Percentiles rank a stretch among this genome's conserved stretches.
These are phyloP conservation scores for Apiotrichum siamense DNA, from an alignment of 1,284 basidiomycete genomes.

Conservation along the genomic window DNA sequence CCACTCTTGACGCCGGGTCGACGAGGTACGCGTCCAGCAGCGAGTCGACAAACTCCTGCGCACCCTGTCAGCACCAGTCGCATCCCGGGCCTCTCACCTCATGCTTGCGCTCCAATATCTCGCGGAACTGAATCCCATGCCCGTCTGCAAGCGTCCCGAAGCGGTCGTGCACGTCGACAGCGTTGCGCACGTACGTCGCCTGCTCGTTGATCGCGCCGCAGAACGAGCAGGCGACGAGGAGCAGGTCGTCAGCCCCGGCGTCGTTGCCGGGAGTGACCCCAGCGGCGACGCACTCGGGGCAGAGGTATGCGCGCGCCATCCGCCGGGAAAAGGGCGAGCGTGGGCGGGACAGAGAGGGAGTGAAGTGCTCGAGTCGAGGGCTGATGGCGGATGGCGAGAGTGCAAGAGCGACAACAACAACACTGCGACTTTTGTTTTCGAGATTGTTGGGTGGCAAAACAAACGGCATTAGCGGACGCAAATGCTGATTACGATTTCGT, in stretches of 20 bases:
- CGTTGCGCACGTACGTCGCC: constrained; percentile 12
- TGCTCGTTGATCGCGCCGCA: constrained; percentile 26
- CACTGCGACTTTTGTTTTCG: no score
- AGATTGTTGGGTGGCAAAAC: no score
- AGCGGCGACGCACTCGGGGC: constrained; percentile 1
- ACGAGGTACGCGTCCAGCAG: constrained; percentile 14
- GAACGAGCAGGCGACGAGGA: constrained; percentile 18
- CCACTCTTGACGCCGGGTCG: constrained; percentile 4
- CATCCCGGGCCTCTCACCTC: constrained; percentile 3
- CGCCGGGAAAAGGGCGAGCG: no score
- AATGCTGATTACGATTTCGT: no score
- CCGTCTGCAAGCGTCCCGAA: constrained; percentile 20
- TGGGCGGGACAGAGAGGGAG: no score
- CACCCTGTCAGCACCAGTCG: not conserved
- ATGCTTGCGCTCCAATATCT: constrained; percentile 7
- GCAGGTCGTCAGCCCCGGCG: not conserved
- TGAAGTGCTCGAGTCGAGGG: no score
- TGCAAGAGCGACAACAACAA: no score
- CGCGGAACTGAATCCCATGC: constrained; percentile 7
- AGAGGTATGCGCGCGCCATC: constrained; percentile 1
- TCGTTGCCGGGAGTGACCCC: constrained; percentile 4
- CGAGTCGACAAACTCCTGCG: constrained; percentile 8
- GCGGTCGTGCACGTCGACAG: constrained; percentile 9
- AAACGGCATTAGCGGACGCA: no score
- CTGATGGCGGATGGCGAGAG: no score